Base-by-base conservation (phyloP, 805 yeast genomes). In the Candida michaelii region DNA sequence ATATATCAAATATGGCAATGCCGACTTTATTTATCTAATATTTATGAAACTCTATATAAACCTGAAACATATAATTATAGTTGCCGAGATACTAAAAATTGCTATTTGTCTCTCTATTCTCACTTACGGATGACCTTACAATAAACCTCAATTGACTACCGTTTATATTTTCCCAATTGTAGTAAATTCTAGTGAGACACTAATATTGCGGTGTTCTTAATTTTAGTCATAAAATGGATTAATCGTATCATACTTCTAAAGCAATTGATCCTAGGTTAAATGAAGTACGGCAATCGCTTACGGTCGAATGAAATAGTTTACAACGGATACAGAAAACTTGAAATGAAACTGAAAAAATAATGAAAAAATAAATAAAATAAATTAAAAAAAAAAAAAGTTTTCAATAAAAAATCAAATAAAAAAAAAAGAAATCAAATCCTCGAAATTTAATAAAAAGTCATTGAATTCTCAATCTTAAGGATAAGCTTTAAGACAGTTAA, bases 291-390 rank as follows among this genome's bases (percentile, higher is more conserved):
- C n/a, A n/a, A n/a, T n/a, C n/a, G n/a, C n/a, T n/a, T n/a, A n/a
- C n/a, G n/a, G n/a, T n/a, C n/a, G n/a, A n/a, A n/a, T n/a, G n/a
- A n/a, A n/a, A n/a, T n/a, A n/a, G n/a, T n/a, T n/a, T n/a, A n/a
- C n/a, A n/a, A n/a, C n/a, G n/a, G n/a, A 21, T 21, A 21, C 23
- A 21, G 23, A 21, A n/a, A n/a, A 21, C 8, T 21, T 34, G 37
- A 34, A 34, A 34, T 34, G 37, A 34, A 34, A 34, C 37, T 29
- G 13, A 23, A 21, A 21, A 34, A 21, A 34, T 4, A n/a, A n/a
- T 16, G 23, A 23, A 23, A 15, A 21, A 23, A 23, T 3, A 13
- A 21, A 21, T 15, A 34, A 34, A 34, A 31, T 6, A 31, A 31
- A 18, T 6, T 12, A 18, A 13, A 31, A 31, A 7, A 18, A 31